Evolutionary conservation across 768 basidiomycete genomes (phyloP).

Genomic region (Serendipita sp.): DNA sequence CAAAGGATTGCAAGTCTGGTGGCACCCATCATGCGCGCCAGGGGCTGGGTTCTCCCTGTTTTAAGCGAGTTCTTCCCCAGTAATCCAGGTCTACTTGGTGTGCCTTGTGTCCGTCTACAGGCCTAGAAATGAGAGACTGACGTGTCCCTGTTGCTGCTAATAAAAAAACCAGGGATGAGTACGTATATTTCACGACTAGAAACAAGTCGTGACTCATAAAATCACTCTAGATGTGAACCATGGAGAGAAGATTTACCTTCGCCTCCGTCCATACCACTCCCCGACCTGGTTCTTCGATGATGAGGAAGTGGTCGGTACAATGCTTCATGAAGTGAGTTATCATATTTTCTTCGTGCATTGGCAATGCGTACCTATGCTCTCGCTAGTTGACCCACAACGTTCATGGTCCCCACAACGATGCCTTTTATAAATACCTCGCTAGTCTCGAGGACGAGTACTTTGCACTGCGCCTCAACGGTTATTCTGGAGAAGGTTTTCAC

Average conservation of each 20-base stretch:
- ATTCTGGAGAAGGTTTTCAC: conserved; percentile 83
- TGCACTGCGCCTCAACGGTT: conserved; percentile 59
- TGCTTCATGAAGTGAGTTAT: conserved; percentile 69
- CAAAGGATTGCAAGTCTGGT: conserved; percentile 58
- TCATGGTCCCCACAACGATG: conserved; percentile 79
- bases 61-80: conserved; percentile 84
- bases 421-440: conserved; percentile 30
- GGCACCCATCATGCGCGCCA: conserved; percentile 86
- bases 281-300: conserved; percentile 59
- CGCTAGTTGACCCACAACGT: conserved; percentile 71
- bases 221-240: conserved; percentile 47
- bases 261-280: conserved; percentile 55
- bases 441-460: conserved; percentile 76
- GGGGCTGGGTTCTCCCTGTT: conserved; percentile 59
- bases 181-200: background rate
- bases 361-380: background rate
- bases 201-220: background rate
- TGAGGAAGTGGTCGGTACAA: conserved; percentile 59
- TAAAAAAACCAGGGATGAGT: conserved; percentile 10
- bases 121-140: background rate
- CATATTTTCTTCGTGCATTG: background rate
- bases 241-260: conserved; percentile 68
- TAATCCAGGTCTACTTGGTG: conserved; percentile 54
- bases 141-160: background rate
- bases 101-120: conserved; percentile 15